These are phyloP conservation scores for Tilletia indica DNA, from an alignment of 1,284 basidiomycete genomes.

Conservation along the genomic window DNA sequence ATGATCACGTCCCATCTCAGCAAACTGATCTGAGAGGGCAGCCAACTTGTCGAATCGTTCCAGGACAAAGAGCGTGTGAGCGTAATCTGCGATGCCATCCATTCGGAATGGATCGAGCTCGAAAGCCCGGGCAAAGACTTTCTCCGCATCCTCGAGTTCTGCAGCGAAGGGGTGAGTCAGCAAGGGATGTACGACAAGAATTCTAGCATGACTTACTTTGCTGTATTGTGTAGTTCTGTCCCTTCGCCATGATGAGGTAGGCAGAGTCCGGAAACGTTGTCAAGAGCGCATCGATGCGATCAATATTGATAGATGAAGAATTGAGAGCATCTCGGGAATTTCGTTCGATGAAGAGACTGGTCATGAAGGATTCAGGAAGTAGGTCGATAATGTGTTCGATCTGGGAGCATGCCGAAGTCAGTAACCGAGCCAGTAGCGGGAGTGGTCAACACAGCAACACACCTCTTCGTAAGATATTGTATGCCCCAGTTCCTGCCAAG, in stretches of 20 bases:
- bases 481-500: slow-evolving; percentile 64
- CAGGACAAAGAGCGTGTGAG: slow-evolving; percentile 94
- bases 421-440: no score
- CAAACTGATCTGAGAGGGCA: slow-evolving; percentile 71
- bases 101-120: slow-evolving; percentile 79
- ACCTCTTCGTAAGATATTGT: neutral
- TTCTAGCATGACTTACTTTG: neutral
- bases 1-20: slow-evolving; percentile 41
- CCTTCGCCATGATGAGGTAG: slow-evolving; percentile 67
- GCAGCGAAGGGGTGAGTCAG: slow-evolving; percentile 24
- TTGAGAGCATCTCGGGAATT: slow-evolving; percentile 78
- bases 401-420: slow-evolving; percentile 8
- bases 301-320: slow-evolving; percentile 33
- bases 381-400: slow-evolving; percentile 61
- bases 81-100: slow-evolving; percentile 94
- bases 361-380: slow-evolving; percentile 68
- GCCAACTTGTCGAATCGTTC: slow-evolving; percentile 84
- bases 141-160: slow-evolving; percentile 46
- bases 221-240: slow-evolving; percentile 14
- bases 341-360: slow-evolving; percentile 84
- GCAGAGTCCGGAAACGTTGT: slow-evolving; percentile 78
- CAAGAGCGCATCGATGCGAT: slow-evolving; percentile 61
- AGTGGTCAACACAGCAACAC: neutral
- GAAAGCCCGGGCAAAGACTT: slow-evolving; percentile 45
- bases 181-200: slow-evolving; percentile 24